Conservation (phyloP, 2,329 filamentous ascomycete species). For the Paecilomyces sp. region DNA sequence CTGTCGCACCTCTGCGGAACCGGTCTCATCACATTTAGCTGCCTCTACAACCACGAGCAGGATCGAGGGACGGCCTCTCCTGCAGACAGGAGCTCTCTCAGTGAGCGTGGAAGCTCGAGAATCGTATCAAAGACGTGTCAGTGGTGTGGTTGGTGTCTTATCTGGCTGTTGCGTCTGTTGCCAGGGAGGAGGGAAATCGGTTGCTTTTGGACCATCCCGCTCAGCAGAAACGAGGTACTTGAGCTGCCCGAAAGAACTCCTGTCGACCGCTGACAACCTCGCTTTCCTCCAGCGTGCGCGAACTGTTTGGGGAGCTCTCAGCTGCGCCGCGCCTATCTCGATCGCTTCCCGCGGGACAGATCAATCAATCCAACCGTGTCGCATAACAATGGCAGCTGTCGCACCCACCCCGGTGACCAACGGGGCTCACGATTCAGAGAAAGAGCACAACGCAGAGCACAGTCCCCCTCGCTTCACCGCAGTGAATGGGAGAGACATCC, state of each 20-base stretch:
- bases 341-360: neutral
- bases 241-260: neutral
- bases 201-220: neutral
- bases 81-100: neutral
- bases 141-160: neutral
- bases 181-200: neutral
- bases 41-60: neutral
- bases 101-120: neutral
- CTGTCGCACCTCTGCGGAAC: neutral
- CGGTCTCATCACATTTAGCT: neutral
- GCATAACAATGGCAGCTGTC: constrained; percentile 26
- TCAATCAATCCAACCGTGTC: neutral
- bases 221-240: neutral
- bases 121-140: neutral
- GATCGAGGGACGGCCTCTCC: neutral
- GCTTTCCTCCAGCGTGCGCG: neutral
- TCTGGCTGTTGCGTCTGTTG: neutral
- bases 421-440: constrained; percentile 24
- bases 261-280: neutral
- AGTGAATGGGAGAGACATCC: constrained; percentile 35
- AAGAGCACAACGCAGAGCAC: constrained; percentile 29
- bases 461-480: constrained; percentile 40
- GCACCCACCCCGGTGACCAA: constrained; percentile 25
- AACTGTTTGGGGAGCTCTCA: neutral
- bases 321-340: neutral